Percentiles rank a stretch among this genome's conserved stretches.
Conservation (phyloP, 2,329 filamentous ascomycete genomes). For the Diaporthe destruens region DNA sequence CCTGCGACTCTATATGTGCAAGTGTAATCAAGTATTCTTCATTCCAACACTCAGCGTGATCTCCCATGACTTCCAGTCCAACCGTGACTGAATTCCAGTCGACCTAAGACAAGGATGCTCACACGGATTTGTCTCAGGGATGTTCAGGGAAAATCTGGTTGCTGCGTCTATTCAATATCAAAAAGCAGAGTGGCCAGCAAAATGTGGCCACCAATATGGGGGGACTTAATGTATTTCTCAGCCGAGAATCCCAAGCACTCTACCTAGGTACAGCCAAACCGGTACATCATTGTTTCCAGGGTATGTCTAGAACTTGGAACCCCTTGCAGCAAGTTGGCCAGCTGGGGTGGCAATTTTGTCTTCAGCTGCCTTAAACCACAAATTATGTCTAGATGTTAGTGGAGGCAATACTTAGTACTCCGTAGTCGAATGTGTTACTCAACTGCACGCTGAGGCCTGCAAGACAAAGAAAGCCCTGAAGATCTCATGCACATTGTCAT, state of each 20-base stretch:
- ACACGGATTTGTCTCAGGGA: background rate
- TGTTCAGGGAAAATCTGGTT: background rate
- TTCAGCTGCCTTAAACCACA: background rate
- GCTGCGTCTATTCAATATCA: background rate
- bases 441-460: background rate
- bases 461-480: conserved; percentile 5
- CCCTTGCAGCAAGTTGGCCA: background rate
- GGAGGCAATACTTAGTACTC: background rate
- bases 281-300: background rate
- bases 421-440: background rate
- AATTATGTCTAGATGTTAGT: background rate
- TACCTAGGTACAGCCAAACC: background rate
- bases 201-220: background rate
- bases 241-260: background rate
- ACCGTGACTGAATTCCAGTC: background rate
- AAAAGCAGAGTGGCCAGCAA: background rate
- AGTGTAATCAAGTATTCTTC: background rate
- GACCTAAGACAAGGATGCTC: background rate
- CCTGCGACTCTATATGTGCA: background rate
- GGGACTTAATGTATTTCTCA: background rate
- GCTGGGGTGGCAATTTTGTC: background rate
- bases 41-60: background rate
- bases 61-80: background rate
- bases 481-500: background rate
- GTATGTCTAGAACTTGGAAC: background rate